Evolutionary conservation across 208 protist genomes (phyloP), one percentile per base, ranked within the genome.

Genomic region (Leishmania gerbilli): DNA sequence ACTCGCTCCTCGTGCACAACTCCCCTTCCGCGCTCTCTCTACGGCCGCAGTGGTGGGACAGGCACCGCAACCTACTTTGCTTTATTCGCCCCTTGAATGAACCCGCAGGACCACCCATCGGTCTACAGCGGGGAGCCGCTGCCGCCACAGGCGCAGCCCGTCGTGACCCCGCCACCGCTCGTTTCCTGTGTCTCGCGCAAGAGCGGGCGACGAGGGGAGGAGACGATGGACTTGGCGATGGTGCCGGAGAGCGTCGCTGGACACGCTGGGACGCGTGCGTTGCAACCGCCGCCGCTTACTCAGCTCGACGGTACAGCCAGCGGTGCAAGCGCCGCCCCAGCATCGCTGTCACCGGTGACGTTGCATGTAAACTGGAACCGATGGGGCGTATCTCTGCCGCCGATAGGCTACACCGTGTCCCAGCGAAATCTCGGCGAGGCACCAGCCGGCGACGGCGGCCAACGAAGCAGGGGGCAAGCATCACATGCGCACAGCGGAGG

Each of bases 351-450:
- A 56, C 37, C 55, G 74, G 55, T 65, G 74, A 58, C 11, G n/a
- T 1, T 45, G 51, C n/a, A 42, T 31, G 19, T 42, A 37, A 45
- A 62, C 72, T 62, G 72, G 51, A 56, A 62, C 11, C n/a, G 51
- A 65, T 85, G 77, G 77, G 81, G 62, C 0, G 77, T 72, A 19
- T 81, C 81, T 5, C 64, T 85, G 24, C 47, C 81, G 24, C 81
- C 81, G n/a, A 60, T 71, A 11, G 77, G 60, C 60, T 81, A 81
- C 77, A 75, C 77, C 13, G 56, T 74, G 40, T 62, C 81, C 21
- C 69, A 74, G 49, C 65, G 77, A 45, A 31, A 62, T 45, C 15
- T 76, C 34, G 17, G 42, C 8, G 69, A 55, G 40, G 45, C 27
- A 74, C 69, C 69, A n/a, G 24, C 31, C 47, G 15, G n/a, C 53